Conservation (phyloP, 164 flowering plant genomes). For the Annona squamosa region DNA sequence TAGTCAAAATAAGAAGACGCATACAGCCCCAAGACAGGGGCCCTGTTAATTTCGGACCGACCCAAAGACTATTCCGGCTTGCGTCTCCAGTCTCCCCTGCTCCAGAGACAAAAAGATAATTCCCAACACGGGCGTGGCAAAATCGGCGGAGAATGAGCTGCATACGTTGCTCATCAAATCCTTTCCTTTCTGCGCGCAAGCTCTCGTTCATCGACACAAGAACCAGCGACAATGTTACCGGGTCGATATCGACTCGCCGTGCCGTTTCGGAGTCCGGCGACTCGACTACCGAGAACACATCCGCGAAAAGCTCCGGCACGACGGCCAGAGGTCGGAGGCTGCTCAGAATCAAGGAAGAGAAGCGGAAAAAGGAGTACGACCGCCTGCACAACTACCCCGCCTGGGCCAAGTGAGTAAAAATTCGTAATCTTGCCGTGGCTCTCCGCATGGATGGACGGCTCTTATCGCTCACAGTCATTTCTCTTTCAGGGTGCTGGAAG, state of each 20-base stretch:
- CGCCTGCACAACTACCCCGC: constrained; percentile 65
- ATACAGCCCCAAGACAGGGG: too few relatives aligned
- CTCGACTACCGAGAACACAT: not conserved
- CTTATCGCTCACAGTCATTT: not conserved
- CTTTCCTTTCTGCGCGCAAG: not conserved
- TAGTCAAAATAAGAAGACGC: too few relatives aligned
- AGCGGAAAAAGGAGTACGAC: constrained; percentile 67
- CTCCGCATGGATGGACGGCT: not conserved
- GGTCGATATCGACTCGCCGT: not conserved
- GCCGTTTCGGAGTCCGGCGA: constrained; percentile 1
- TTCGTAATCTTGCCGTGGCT: not conserved
- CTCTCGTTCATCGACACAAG: not conserved
- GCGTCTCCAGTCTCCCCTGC: too few relatives aligned
- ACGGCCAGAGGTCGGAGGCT: constrained; percentile 78
- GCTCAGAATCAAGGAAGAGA: constrained; percentile 71
- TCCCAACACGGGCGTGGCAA: too few relatives aligned
- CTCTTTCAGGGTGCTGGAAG: constrained; percentile 58
- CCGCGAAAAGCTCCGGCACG: constrained; percentile 63
- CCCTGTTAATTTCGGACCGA: too few relatives aligned
- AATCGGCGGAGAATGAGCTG: not conserved
- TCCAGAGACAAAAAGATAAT: too few relatives aligned
- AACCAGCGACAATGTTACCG: not conserved
- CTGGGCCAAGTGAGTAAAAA: constrained; percentile 61
- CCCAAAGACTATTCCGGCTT: too few relatives aligned
- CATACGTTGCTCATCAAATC: not conserved